phyloP scores from a whole-genome alignment of 2,329 filamentous ascomycete species.

The Sclerotinia nivalis region DNA sequence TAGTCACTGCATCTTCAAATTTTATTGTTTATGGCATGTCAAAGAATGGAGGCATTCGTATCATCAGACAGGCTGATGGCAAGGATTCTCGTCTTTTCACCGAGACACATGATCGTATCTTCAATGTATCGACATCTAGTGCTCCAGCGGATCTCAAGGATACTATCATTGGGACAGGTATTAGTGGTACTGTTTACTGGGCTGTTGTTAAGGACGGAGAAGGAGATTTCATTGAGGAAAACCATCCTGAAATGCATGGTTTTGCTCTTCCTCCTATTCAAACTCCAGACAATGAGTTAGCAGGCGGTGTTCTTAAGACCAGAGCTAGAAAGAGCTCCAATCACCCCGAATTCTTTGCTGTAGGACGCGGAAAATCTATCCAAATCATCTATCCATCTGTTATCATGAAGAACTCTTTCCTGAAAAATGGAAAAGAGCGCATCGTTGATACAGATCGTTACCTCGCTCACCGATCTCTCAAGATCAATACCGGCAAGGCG shows the following conservation, averaged over 20 bases:
- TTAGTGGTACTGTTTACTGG: conserved; percentile 98
- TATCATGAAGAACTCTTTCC: conserved; percentile 62
- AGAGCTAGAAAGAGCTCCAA: conserved; percentile 85
- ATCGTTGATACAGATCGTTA: conserved; percentile 86
- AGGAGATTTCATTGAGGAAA: conserved; percentile 76
- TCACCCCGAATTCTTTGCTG: conserved; percentile 91
- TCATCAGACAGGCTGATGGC: conserved; percentile 93
- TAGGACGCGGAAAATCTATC: conserved; percentile 94
- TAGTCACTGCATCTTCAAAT: conserved; percentile 83
- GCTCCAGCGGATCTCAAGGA: conserved; percentile 67
- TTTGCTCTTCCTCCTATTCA: conserved; percentile 87
- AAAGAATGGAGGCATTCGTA: conserved; percentile 86
- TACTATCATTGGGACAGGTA: conserved; percentile 85
- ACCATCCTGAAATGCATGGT: conserved; percentile 78
- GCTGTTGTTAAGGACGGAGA: conserved; percentile 74
- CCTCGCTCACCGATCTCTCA: conserved; percentile 81
- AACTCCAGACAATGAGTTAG: conserved; percentile 84
- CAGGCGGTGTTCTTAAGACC: conserved; percentile 92
- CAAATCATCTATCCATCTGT: conserved; percentile 76
- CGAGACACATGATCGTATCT: conserved; percentile 88
- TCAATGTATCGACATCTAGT: conserved; percentile 84
- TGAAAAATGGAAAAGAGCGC: conserved; percentile 64
- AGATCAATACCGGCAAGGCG: conserved; percentile 95
- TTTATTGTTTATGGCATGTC: conserved; percentile 95
- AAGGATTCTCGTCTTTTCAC: conserved; percentile 90